Evolutionary conservation across 192 early-diverging fungal species (phyloP).

Genomic region (Podila epigama): DNA sequence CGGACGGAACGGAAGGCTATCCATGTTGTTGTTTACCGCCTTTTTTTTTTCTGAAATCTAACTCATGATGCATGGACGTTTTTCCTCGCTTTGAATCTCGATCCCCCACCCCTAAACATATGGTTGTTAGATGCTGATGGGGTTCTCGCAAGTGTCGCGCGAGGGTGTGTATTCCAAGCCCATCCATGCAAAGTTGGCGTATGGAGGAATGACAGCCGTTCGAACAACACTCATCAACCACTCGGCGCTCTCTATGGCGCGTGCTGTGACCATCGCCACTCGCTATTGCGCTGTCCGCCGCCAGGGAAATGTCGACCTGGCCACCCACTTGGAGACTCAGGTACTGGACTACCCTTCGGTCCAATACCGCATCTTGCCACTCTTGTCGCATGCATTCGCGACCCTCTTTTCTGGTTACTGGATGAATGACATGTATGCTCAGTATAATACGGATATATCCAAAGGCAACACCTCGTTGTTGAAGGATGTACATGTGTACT

Average conservation of each 20-base stretch:
- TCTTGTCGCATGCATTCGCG: slow-evolving; percentile 42
- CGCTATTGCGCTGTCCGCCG: slow-evolving; percentile 77
- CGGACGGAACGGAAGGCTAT: too few relatives aligned
- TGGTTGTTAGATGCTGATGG: slow-evolving; percentile 92
- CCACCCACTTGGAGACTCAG: slow-evolving; percentile 40
- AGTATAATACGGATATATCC: slow-evolving; percentile 60
- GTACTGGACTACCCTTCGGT: slow-evolving; percentile 46
- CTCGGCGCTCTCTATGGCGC: slow-evolving; percentile 46
- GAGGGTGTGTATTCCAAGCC: slow-evolving; percentile 77
- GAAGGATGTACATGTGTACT: slow-evolving; percentile 72
- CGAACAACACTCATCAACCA: slow-evolving; percentile 78
- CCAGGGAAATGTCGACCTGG: slow-evolving; percentile 53
- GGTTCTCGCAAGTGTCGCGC: slow-evolving; percentile 80
- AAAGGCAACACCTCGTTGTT: slow-evolving; percentile 61
- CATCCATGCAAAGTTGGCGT: slow-evolving; percentile 77
- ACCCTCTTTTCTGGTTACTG: slow-evolving; percentile 67
- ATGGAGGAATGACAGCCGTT: slow-evolving; percentile 77
- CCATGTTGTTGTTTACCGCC: too few relatives aligned
- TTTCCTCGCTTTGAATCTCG: too few relatives aligned
- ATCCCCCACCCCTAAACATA: too few relatives aligned
- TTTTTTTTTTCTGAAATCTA: too few relatives aligned
- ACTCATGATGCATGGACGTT: too few relatives aligned
- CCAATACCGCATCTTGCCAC: slow-evolving; percentile 44
- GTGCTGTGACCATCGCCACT: slow-evolving; percentile 71
- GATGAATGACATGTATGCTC: slow-evolving; percentile 58